These are phyloP conservation scores for Lactarius quietus DNA, from an alignment of 768 basidiomycete genomes.

Conservation along the genomic window DNA sequence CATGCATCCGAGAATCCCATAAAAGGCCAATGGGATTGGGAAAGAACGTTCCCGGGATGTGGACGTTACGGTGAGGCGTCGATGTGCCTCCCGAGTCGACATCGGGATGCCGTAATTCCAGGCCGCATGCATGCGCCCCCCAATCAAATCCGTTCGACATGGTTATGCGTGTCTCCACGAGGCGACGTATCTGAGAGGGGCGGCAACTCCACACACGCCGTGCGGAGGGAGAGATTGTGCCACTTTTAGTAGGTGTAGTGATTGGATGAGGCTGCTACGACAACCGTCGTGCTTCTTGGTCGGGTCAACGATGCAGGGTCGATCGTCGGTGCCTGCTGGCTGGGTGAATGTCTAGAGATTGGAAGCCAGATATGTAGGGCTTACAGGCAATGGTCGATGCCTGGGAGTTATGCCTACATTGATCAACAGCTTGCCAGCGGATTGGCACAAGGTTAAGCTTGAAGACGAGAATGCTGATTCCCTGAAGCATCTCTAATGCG, in stretches of 20 bases:
- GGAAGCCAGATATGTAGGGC: not conserved
- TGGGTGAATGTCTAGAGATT: not conserved
- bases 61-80: not conserved
- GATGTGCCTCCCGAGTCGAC: slow-evolving; percentile 11
- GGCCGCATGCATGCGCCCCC: not conserved
- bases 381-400: slow-evolving; percentile 2
- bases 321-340: slow-evolving; percentile 4
- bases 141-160: slow-evolving; percentile 7
- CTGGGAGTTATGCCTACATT: not conserved
- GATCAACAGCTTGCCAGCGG: not conserved
- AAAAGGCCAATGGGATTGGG: not conserved
- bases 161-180: slow-evolving; percentile 2
- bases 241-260: slow-evolving; percentile 20
- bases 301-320: not conserved
- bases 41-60: not conserved
- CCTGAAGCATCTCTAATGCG: not conserved
- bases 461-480: not conserved
- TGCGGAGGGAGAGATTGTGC: slow-evolving; percentile 8
- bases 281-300: not conserved
- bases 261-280: slow-evolving; percentile 11
- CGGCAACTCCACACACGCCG: not conserved
- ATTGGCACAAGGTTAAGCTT: not conserved
- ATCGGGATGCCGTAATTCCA: slow-evolving; percentile 9
- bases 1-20: not conserved
- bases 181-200: not conserved